A percentile compares a stretch with the other conserved stretches of the same genome.
Evolutionary conservation across 164 flowering plant genomes (phyloP).

Genomic region (Malania oleifera): DNA sequence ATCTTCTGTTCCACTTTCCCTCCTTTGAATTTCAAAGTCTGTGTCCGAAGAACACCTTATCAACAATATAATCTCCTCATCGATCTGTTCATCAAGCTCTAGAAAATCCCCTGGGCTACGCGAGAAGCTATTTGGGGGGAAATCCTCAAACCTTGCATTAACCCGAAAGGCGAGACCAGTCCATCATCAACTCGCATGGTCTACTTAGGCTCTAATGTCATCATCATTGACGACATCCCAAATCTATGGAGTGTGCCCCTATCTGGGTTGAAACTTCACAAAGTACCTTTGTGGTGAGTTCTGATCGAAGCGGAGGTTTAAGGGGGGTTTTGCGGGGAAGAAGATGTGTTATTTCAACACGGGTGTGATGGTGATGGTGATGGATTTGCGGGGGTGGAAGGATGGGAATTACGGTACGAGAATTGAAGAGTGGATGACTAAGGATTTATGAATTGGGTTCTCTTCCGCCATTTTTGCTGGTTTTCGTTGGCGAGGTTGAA

Average conservation of each 20-base stretch:
- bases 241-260: constrained; percentile 39
- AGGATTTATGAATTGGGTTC: constrained; percentile 72
- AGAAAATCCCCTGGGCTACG: constrained; percentile 59
- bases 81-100: constrained; percentile 57
- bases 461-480: constrained; percentile 60
- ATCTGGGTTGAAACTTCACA: constrained; percentile 39
- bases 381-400: constrained; percentile 57
- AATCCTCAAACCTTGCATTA: constrained; percentile 31
- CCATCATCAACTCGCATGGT: too few species aligned
- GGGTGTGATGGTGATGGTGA: constrained; percentile 78
- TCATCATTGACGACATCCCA: constrained; percentile 51
- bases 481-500: constrained; percentile 57
- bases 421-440: constrained; percentile 65
- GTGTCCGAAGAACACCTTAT: constrained; percentile 30
- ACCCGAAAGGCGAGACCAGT: too few species aligned
- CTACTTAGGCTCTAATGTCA: constrained; percentile 52
- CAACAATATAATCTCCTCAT: constrained; percentile 41
- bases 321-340: constrained; percentile 35
- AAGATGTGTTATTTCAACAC: constrained; percentile 64
- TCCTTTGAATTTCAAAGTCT: constrained; percentile 36
- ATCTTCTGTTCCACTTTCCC: constrained; percentile 39
- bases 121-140: constrained; percentile 54
- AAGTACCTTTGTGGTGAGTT: constrained; percentile 45
- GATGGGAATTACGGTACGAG: constrained; percentile 29
- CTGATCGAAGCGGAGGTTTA: constrained; percentile 33